Evolutionary conservation across 805 yeast species (phyloP), one percentile per base, ranked within the genome.

Genomic region (Myxozyma udenii): DNA sequence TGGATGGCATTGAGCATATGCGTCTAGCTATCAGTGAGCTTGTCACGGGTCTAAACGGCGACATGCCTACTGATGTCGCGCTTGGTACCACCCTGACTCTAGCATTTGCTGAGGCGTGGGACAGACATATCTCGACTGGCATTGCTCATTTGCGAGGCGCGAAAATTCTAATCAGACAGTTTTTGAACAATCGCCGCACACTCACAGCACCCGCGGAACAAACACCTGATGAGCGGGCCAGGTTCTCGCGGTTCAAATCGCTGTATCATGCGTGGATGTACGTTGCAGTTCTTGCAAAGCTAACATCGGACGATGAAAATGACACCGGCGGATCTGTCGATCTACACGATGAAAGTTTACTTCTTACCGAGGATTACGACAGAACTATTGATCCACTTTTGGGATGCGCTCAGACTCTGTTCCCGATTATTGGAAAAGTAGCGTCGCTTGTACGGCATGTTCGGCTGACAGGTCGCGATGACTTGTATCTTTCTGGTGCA

Each of bases 91-190:
- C 87, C 53, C 64, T 83, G 50, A 78, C 80, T 19, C 68, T 83
- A 48, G 84, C 87, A 0, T 76, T 80, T 52, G 77, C 84, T 36
- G 87, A 83, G 63, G 74, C 83, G 0, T 83, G 87, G 87, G 83
- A 81, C 62, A 76, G 81, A 11, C 83, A 79, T 51, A 81, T 78
- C 3, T 75, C 84, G 2, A 79, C 84, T 22, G 87, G 87, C 11
- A 79, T 83, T 48, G 82, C 84, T 1, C 88, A 83, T 66, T 70
- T 83, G 51, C 78, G 77, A 61, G 87, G 87, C 26, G 87, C 87
- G 3, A 74, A 77, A 53, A 74, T 80, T 11, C 78, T 83, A 77
- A 80, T 81, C 18, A 41, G 58, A 23, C 60, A 52, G 24, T 55
- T 62, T 2, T 40, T 60, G 14, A 41, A 32, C n/a, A 39, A 41